These are phyloP conservation scores for Penicillium sumatraense DNA, from an alignment of 2,329 filamentous ascomycete species.

Conservation along the genomic window DNA sequence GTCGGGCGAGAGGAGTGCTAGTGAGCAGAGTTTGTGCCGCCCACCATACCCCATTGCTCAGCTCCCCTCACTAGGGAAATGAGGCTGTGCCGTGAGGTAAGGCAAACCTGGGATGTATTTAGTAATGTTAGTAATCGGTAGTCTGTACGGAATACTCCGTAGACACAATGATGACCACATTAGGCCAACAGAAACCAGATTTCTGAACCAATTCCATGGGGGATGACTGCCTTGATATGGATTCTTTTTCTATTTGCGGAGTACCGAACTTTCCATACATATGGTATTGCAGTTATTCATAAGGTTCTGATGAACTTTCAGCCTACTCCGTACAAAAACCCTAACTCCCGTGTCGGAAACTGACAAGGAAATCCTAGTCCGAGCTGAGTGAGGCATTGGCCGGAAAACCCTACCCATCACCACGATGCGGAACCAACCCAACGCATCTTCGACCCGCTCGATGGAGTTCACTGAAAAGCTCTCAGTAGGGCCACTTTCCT, in stretches of 20 bases:
- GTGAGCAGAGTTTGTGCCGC: neutral
- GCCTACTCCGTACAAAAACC: neutral
- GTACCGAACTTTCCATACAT: neutral
- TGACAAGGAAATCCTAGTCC: neutral
- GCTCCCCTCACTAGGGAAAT: no score
- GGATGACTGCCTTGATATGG: neutral
- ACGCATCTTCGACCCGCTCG: neutral
- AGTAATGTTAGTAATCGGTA: no score
- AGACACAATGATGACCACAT: neutral
- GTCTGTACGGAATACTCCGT: no score
- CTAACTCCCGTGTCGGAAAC: neutral
- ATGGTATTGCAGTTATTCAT: neutral
- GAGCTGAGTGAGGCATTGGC: neutral
- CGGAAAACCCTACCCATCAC: neutral
- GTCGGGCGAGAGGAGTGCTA: neutral
- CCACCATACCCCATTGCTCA: no score
- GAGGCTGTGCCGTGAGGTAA: neutral
- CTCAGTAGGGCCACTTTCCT: neutral
- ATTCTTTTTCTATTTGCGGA: neutral
- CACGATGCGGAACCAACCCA: neutral
- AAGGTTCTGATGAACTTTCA: neutral
- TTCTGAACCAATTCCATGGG: neutral
- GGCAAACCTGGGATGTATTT: no score
- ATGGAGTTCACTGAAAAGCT: neutral
- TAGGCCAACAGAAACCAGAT: neutral